These are phyloP conservation scores for Teratosphaeria viscida DNA, from an alignment of 2,329 filamentous ascomycete genomes.

Conservation along the genomic window DNA sequence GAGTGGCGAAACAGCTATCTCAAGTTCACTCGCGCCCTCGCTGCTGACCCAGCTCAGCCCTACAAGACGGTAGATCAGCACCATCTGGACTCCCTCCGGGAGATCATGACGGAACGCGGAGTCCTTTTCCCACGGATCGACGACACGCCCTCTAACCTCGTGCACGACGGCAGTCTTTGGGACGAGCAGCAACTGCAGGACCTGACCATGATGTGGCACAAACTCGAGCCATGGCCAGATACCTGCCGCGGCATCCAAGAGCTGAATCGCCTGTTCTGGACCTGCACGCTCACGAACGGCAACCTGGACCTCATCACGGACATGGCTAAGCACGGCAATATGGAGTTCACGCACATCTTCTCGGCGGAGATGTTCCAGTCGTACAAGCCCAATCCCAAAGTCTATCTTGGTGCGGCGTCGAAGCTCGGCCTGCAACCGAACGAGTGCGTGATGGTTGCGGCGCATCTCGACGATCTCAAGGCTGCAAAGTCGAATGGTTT, in stretches of 20 bases:
- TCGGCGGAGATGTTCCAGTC: constrained; percentile 60
- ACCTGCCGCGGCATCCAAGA: constrained; percentile 44
- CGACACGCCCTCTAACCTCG: constrained; percentile 4
- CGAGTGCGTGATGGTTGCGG: constrained; percentile 66
- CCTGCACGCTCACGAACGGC: constrained; percentile 63
- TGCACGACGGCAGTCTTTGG: constrained; percentile 41
- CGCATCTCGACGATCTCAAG: constrained; percentile 59
- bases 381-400: constrained; percentile 61
- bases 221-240: constrained; percentile 59
- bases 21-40: constrained; percentile 46
- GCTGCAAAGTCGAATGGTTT: constrained; percentile 56
- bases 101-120: constrained; percentile 45
- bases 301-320: constrained; percentile 57
- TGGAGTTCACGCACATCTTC: constrained; percentile 53
- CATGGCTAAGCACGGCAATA: constrained; percentile 45
- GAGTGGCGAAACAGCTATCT: constrained; percentile 53
- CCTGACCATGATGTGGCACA: constrained; percentile 59
- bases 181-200: constrained; percentile 27
- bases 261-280: constrained; percentile 45
- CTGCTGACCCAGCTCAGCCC: constrained; percentile 32
- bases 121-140: constrained; percentile 8
- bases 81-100: constrained; percentile 51
- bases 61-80: constrained; percentile 67
- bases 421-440: constrained; percentile 45
- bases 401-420: constrained; percentile 57